Percentiles rank a stretch among this genome's conserved stretches.
These are phyloP conservation scores for Xylaria bambusicola DNA, from an alignment of 495 filamentous ascomycete genomes.

Conservation along the genomic window DNA sequence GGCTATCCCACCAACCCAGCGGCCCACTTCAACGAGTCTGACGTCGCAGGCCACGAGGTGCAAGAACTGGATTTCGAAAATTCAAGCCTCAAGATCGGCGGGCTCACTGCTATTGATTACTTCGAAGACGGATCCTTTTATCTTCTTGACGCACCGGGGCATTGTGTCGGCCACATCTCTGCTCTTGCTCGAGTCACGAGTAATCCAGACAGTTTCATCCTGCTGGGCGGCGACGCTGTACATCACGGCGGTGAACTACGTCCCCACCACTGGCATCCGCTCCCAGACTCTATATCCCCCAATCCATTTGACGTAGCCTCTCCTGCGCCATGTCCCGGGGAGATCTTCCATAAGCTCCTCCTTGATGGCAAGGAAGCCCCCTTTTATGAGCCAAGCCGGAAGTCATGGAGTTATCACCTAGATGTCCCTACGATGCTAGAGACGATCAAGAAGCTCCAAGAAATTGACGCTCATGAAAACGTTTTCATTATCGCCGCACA, in stretches of 20 bases:
- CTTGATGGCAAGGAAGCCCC: slow-evolving; percentile 29
- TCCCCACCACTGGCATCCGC: slow-evolving; percentile 49
- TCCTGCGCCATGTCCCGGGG: slow-evolving; percentile 38
- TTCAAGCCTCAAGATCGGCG: slow-evolving; percentile 43
- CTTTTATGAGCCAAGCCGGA: slow-evolving; percentile 35
- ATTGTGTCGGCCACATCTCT: slow-evolving; percentile 58
- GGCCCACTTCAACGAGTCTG: slow-evolving; percentile 43
- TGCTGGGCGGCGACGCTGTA: slow-evolving; percentile 58
- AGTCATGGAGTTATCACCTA: too few species aligned
- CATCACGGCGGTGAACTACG: slow-evolving; percentile 58
- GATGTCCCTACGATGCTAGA: slow-evolving; percentile 32
- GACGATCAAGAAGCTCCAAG: slow-evolving; percentile 47
- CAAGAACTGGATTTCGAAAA: slow-evolving; percentile 48
- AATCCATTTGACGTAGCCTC: slow-evolving; percentile 32
- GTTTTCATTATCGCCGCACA: slow-evolving; percentile 57
- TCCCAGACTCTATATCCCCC: slow-evolving; percentile 48
- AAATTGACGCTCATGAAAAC: slow-evolving; percentile 53
- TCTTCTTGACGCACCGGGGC: slow-evolving; percentile 59
- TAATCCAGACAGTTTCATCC: slow-evolving; percentile 51
- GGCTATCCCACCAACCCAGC: slow-evolving; percentile 53
- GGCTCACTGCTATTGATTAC: slow-evolving; percentile 59
- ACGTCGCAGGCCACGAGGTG: slow-evolving; percentile 44
- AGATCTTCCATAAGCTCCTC: slow-evolving; percentile 41
- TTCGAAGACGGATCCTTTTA: slow-evolving; percentile 63
- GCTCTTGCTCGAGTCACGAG: slow-evolving; percentile 55